These are phyloP conservation scores for Bjerkandera adusta DNA, from an alignment of 1,284 basidiomycete species.

Conservation along the genomic window DNA sequence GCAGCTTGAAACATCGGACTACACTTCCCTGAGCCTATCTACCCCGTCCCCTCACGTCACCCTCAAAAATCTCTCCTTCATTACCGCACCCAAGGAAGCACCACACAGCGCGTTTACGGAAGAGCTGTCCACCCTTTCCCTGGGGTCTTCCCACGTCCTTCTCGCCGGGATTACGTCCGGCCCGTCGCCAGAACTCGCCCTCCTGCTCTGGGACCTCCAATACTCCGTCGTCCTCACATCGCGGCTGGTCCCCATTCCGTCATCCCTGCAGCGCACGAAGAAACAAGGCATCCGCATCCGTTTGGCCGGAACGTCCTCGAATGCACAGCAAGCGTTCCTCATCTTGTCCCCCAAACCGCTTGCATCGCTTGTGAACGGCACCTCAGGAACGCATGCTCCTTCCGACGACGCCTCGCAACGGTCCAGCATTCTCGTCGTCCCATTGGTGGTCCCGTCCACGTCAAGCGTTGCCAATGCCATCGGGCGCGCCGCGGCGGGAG, in stretches of 20 bases:
- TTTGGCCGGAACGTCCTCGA: conserved; percentile 28
- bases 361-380: conserved; percentile 8
- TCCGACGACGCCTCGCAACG: conserved; percentile 29
- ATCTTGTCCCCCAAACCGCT: conserved; percentile 44
- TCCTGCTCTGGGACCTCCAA: conserved; percentile 71
- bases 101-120: conserved; percentile 12
- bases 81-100: conserved; percentile 12
- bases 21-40: conserved; percentile 23
- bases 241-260: conserved; percentile 51
- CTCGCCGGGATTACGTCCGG: conserved; percentile 46
- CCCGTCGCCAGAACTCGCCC: conserved; percentile 43
- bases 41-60: conserved; percentile 36
- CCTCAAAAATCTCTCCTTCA: conserved; percentile 33
- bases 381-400: conserved; percentile 4
- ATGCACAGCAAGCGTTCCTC: conserved; percentile 52
- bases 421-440: conserved; percentile 57
- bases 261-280: conserved; percentile 39
- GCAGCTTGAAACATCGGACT: conserved; percentile 34
- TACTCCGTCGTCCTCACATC: conserved; percentile 64
- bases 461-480: conserved; percentile 65
- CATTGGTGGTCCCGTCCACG: conserved; percentile 43
- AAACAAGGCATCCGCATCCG: conserved; percentile 32
- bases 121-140: conserved; percentile 46
- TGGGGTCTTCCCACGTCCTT: conserved; percentile 64
- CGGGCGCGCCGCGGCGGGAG: conserved; percentile 45